phyloP scores from a whole-genome alignment of 1,139 yeast genomes.

The Kurtzmaniella quercitrusa region DNA sequence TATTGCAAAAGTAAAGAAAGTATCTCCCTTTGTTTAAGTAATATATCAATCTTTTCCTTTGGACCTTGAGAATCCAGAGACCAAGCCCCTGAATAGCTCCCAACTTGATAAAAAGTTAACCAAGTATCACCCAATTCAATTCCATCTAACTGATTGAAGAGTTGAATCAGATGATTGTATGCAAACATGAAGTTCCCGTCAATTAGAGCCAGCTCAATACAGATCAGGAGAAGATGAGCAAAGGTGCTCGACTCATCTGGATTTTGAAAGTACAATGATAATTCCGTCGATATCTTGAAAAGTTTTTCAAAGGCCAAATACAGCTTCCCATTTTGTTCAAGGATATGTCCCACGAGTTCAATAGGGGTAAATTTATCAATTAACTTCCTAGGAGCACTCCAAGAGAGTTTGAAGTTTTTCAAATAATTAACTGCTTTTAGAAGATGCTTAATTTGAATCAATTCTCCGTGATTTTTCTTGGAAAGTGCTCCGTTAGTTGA shows the following conservation, averaged over 20 bases:
- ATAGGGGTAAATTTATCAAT: slow-evolving; percentile 21
- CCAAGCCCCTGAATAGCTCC: slow-evolving; percentile 32
- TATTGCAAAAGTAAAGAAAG: slow-evolving; percentile 41
- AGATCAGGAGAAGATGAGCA: slow-evolving; percentile 41
- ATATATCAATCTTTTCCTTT: slow-evolving; percentile 17
- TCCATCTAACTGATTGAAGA: slow-evolving; percentile 20
- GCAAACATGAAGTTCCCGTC: slow-evolving; percentile 55
- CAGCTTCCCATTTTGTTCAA: slow-evolving; percentile 54
- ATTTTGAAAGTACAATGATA: slow-evolving; percentile 13
- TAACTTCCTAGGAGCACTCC: slow-evolving; percentile 27
- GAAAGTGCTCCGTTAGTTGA: slow-evolving; percentile 12
- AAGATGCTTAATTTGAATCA: slow-evolving; percentile 25
- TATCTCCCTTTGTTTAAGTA: slow-evolving; percentile 44
- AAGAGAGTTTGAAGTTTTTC: slow-evolving; percentile 33
- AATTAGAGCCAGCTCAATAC: slow-evolving; percentile 55
- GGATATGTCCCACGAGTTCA: slow-evolving; percentile 30
- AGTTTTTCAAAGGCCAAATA: slow-evolving; percentile 47
- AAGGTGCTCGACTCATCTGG: neutral
- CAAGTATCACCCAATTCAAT: slow-evolving; percentile 38
- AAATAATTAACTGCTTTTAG: slow-evolving; percentile 25
- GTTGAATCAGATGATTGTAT: slow-evolving; percentile 29
- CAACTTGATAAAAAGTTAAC: slow-evolving; percentile 62
- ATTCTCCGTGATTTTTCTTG: slow-evolving; percentile 11
- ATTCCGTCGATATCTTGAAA: slow-evolving; percentile 35
- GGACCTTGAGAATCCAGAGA: slow-evolving; percentile 19